Evolutionary conservation across 2,329 filamentous ascomycete genomes (phyloP), one percentile per base, ranked within the genome.

Genomic region (Scleromitrula shiraiana): DNA sequence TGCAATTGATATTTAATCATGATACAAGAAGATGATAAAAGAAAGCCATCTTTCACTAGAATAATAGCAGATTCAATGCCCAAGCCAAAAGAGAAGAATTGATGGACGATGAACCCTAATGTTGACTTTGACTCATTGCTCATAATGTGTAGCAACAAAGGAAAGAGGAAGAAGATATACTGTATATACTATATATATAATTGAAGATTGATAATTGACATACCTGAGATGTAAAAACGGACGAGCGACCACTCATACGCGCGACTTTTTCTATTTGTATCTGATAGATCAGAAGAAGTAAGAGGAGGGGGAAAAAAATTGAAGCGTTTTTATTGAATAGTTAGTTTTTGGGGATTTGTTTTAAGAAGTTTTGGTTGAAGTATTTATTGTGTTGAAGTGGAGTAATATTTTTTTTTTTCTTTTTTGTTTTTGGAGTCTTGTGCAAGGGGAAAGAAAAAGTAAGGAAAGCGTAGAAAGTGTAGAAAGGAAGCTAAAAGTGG

Each of bases 161-260:
- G 50, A 59, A 52, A 54, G 54, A 54, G 58, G 44, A 17, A 30
- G 32, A 20, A 38, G 23, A 50, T n/a, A n/a, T n/a, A n/a, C n/a
- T n/a, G n/a, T n/a, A n/a, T n/a, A n/a, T n/a, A n/a, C n/a, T n/a
- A n/a, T n/a, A n/a, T n/a, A n/a, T n/a, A n/a, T n/a, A n/a, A n/a
- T n/a, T n/a, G n/a, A n/a, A n/a, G n/a, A n/a, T n/a, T n/a, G n/a
- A n/a, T n/a, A n/a, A n/a, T n/a, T n/a, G n/a, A 59, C 59, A 46
- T 83, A 88, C 85, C 81, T 90, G 85, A 72, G 85, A 90, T 73
- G 85, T 90, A 76, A 88, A 90, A 70, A 83, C 78, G 70, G 85
- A 88, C 72, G 78, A 76, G 78, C 83, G 82, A 76, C 83, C 83
- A 83, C 82, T 85, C 85, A 89, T 89, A 84, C 83, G 82, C 76